phyloP scores from a whole-genome alignment of 2,329 filamentous ascomycete species.

The Alternaria ventricosa region DNA sequence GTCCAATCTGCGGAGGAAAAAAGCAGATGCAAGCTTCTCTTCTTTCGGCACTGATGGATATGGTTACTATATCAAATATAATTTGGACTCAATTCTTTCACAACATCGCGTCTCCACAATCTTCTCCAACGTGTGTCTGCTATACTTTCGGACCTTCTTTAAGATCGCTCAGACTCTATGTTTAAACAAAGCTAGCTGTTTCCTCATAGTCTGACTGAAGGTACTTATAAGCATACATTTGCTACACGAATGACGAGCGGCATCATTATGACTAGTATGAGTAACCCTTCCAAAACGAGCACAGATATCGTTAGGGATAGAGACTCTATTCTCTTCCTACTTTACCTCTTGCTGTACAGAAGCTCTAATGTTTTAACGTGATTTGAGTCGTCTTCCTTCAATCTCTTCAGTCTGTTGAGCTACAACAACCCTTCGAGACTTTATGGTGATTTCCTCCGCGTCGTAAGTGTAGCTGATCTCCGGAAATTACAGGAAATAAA shows the following conservation, averaged over 20 bases:
- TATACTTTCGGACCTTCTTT: fast-evolving
- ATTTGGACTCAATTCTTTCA: not conserved
- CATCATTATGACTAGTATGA: too few relatives aligned
- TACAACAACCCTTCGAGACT: not conserved
- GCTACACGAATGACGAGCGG: too few relatives aligned
- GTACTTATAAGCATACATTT: too few relatives aligned
- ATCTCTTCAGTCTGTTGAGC: not conserved
- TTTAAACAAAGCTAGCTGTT: too few relatives aligned
- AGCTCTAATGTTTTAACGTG: not conserved
- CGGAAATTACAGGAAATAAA: not conserved
- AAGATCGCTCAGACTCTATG: not conserved
- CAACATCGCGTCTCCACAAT: not conserved
- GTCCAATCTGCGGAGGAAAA: not conserved
- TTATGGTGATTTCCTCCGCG: not conserved
- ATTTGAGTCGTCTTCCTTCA: not conserved
- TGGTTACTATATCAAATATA: not conserved
- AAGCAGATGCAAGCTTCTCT: not conserved
- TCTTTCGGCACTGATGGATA: not conserved
- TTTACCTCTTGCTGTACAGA: not conserved
- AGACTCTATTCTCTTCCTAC: too few relatives aligned
- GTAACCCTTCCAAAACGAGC: too few relatives aligned
- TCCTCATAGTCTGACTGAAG: too few relatives aligned
- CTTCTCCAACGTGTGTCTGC: not conserved
- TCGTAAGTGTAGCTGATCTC: not conserved
- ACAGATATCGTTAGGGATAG: too few relatives aligned